These are phyloP conservation scores for Nissolia schottii DNA, from an alignment of 306 rosid genomes.

Conservation along the genomic window DNA sequence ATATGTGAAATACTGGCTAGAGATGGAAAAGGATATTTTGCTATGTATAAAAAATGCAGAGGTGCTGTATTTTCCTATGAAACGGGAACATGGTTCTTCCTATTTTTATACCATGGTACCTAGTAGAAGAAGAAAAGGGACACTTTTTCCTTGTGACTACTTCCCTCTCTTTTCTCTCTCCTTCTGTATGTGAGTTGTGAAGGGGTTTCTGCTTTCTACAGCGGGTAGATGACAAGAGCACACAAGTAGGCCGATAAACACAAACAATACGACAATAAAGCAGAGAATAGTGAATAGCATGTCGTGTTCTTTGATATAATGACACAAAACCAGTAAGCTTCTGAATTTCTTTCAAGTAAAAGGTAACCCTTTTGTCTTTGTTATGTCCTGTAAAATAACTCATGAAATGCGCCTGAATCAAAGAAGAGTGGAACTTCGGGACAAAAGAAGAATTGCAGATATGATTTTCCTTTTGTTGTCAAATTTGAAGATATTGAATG, in stretches of 20 bases:
- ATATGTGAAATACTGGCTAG: constrained; percentile 43
- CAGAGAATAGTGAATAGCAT: not conserved
- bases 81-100: not conserved
- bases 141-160: not conserved
- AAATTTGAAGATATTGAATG: not conserved
- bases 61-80: constrained; percentile 5
- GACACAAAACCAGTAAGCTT: not conserved
- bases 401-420: not conserved
- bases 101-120: constrained; percentile 7
- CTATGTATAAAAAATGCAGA: constrained; percentile 21
- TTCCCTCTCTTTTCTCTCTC: not conserved
- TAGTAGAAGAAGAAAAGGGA: not conserved
- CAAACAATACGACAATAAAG: not conserved
- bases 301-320: not conserved
- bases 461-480: not conserved
- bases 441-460: not conserved
- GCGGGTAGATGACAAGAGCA: not conserved
- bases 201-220: not conserved
- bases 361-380: not conserved
- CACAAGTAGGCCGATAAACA: constrained; percentile 10
- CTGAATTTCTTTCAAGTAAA: not conserved
- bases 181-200: not conserved
- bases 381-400: not conserved
- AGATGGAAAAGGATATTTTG: constrained; percentile 34
- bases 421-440: not conserved